Percentiles rank a stretch among this genome's conserved stretches.
These are phyloP conservation scores for Solanum pennellii DNA, from an alignment of 257 asterid genomes.

Conservation along the genomic window DNA sequence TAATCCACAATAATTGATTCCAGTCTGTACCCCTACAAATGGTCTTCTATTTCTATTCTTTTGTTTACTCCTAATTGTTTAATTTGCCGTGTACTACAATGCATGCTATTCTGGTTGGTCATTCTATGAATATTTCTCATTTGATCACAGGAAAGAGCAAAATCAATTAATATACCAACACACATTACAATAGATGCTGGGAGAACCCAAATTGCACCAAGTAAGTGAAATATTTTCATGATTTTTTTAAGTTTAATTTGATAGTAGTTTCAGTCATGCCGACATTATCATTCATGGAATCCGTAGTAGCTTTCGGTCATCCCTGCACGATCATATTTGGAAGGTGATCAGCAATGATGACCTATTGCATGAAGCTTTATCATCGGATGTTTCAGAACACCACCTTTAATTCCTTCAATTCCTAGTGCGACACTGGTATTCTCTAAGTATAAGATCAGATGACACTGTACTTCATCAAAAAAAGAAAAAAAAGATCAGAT, in stretches of 20 bases:
- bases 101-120: neutral
- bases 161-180: conserved; percentile 63
- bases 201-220: conserved; percentile 94
- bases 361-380: neutral
- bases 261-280: neutral
- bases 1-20: neutral
- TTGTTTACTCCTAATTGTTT: neutral
- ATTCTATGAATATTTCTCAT: neutral
- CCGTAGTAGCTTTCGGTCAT: neutral
- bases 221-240: conserved; percentile 35
- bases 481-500: neutral
- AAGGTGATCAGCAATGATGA: neutral
- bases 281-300: neutral
- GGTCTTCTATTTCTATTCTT: neutral
- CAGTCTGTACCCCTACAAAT: neutral
- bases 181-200: conserved; percentile 93
- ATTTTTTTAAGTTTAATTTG: neutral
- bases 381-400: neutral
- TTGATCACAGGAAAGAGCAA: conserved; percentile 61
- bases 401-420: neutral
- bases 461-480: neutral
- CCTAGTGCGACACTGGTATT: neutral
- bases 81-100: neutral
- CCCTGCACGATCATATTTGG: neutral
- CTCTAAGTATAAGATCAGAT: neutral